Base-by-base conservation (phyloP, 2,329 filamentous ascomycete genomes). In the Penicillium corylophilum region DNA sequence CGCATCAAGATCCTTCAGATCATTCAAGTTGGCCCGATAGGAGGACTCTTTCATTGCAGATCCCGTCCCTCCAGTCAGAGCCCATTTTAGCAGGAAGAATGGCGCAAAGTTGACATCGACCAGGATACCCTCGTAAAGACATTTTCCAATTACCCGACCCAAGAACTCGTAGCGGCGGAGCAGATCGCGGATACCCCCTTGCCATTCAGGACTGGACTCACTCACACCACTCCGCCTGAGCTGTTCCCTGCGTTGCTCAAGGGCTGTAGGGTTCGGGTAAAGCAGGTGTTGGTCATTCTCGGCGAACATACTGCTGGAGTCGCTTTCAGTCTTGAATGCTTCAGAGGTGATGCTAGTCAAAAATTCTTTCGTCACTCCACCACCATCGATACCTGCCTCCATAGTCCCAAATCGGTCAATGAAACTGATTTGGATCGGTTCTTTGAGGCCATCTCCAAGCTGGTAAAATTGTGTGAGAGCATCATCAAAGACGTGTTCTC, bases 81-180 rank as follows among this genome's bases (percentile, higher is more conserved):
- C 85, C 94, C 94, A 99, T 69, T 97, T 96, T 53, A 96, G 82
- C 6, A 99, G 81, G 74, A 99, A 99, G 76, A 99, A 99, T 0
- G 89, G 87, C 1, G 93, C 92, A 76, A 99, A 99, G 45, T 85
- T 85, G 53, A 96, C 86, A 71, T 99, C 92, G 42, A 97, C 86
- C 3, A 99, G 80, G 40, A 99, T 97, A 0, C 92, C 92, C 74
- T 99, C 94, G 67, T 99, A 99, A 65, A 99, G 79, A 72, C 94
- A 99, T 70, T 99, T 99, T 10, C 94, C 94, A 23, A 99, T 86
- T 24, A 99, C 83, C 3, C 94, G 87, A 1, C 94, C 94, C 0
- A 97, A 78, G 60, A 99, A 99, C 66, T 97, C 92, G 66, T 90
- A 97, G 13, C 86, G 83, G 55, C 82, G 82, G 5, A 94, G 76